A percentile compares a stretch with the other conserved stretches of the same genome.
phyloP scores from a whole-genome alignment of 1,284 basidiomycete species.

The Ustanciosporium gigantosporum region DNA sequence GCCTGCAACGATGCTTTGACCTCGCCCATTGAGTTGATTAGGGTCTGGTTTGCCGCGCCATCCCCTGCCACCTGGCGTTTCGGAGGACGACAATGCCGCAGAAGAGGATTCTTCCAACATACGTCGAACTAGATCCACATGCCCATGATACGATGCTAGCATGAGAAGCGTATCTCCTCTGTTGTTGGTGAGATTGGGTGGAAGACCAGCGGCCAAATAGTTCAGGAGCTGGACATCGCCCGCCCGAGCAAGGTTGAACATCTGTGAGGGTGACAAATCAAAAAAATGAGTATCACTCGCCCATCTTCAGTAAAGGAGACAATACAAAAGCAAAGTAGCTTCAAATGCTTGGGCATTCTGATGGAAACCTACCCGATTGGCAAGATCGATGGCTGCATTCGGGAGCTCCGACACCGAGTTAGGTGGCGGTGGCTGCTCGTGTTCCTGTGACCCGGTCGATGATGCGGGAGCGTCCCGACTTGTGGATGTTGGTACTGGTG shows the following conservation, averaged over 20 bases:
- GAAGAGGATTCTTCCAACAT: constrained; percentile 62
- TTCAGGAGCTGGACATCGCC: constrained; percentile 65
- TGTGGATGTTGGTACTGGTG: constrained; percentile 1
- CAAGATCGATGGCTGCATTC: constrained; percentile 26
- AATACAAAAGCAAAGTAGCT: too few species aligned
- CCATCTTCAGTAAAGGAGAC: too few species aligned
- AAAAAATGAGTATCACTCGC: background rate
- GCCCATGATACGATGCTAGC: constrained; percentile 79
- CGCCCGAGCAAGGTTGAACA: constrained; percentile 75
- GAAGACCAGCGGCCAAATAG: constrained; percentile 74
- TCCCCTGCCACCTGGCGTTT: background rate
- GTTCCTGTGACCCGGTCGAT: background rate
- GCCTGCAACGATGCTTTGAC: constrained; percentile 79
- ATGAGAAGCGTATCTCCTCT: constrained; percentile 68
- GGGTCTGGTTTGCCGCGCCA: constrained; percentile 31
- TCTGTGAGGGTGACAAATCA: too few species aligned
- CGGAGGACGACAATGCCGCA: background rate
- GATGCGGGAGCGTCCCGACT: background rate
- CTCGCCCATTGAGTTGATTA: constrained; percentile 71
- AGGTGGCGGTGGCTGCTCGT: background rate
- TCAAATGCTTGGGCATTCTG: too few species aligned
- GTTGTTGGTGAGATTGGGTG: constrained; percentile 74
- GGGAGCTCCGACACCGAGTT: constrained; percentile 17
- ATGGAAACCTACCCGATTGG: constrained; percentile 22
- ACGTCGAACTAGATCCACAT: constrained; percentile 67